Percentiles rank a stretch among this genome's conserved stretches.
These are phyloP conservation scores for Xanthoconium purpureum DNA, from an alignment of 768 basidiomycete species.

Conservation along the genomic window DNA sequence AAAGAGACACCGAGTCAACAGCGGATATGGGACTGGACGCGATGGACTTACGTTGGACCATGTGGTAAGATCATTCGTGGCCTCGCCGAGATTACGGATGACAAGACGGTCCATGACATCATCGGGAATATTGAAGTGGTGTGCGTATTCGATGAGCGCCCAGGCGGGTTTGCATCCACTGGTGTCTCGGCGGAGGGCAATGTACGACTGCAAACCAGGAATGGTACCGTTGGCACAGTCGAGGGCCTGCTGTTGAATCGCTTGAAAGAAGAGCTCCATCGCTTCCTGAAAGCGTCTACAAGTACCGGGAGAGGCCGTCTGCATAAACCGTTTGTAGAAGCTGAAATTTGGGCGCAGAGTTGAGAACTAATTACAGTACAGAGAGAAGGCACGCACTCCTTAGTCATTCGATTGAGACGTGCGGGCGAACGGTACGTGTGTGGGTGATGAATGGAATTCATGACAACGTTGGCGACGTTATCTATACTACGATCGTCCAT, in stretches of 20 bases:
- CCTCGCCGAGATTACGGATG: slow-evolving; percentile 63
- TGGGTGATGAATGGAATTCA: slow-evolving; percentile 72
- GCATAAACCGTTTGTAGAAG: slow-evolving; percentile 65
- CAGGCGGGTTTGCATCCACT: slow-evolving; percentile 82
- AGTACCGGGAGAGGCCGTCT: slow-evolving; percentile 56
- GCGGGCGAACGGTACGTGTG: slow-evolving; percentile 48
- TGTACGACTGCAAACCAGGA: slow-evolving; percentile 79
- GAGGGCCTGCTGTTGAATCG: slow-evolving; percentile 67
- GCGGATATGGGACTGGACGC: background rate
- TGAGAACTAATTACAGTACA: background rate
- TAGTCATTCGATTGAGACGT: slow-evolving; percentile 66
- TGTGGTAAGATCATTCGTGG: slow-evolving; percentile 77
- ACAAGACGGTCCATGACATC: slow-evolving; percentile 76
- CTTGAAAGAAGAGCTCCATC: slow-evolving; percentile 77
- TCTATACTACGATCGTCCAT: slow-evolving; percentile 64
- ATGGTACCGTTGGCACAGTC: slow-evolving; percentile 60
- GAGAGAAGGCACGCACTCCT: slow-evolving; percentile 50
- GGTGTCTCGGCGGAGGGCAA: slow-evolving; percentile 73
- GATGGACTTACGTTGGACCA: slow-evolving; percentile 73
- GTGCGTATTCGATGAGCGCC: slow-evolving; percentile 79
- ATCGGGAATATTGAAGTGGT: slow-evolving; percentile 75
- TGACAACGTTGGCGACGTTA: slow-evolving; percentile 60
- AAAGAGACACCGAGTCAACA: background rate
- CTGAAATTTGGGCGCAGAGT: slow-evolving; percentile 34
- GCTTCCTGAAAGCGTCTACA: slow-evolving; percentile 76